These are phyloP conservation scores for Fusarium equiseti DNA, from an alignment of 2,329 filamentous ascomycete genomes.

Conservation along the genomic window DNA sequence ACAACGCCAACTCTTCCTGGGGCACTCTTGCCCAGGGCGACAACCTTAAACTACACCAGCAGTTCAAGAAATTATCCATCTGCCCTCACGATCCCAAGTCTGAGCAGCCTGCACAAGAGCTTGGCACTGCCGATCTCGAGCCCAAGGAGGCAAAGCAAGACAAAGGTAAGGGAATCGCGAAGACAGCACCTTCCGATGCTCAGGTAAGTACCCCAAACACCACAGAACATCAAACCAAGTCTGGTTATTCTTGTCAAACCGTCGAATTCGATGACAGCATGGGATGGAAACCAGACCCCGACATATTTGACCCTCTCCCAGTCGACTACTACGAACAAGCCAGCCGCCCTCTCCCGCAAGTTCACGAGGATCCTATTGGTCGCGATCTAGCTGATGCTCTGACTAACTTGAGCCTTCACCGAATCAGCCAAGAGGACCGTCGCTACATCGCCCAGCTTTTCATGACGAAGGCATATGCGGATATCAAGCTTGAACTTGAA, in stretches of 20 bases:
- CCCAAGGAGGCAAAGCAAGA: background rate
- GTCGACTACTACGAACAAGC: background rate
- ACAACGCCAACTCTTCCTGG: fast-evolving
- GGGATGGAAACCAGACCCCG: background rate
- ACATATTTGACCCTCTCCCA: background rate
- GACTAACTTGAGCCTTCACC: fast-evolving
- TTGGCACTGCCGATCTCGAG: fast-evolving
- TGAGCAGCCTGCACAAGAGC: fast-evolving
- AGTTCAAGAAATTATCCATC: background rate
- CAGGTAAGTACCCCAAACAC: too few relatives aligned
- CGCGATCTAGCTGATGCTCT: fast-evolving
- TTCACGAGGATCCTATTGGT: fast-evolving
- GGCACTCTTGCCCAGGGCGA: background rate
- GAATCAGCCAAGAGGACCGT: background rate
- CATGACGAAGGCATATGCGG: background rate
- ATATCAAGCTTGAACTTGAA: background rate
- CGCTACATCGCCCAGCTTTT: background rate
- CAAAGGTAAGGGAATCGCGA: background rate
- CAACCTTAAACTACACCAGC: background rate
- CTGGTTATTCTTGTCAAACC: background rate
- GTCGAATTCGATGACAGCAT: background rate
- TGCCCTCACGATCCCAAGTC: fast-evolving
- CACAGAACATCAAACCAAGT: too few relatives aligned
- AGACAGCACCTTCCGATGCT: background rate
- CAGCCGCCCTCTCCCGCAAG: fast-evolving